Conservation (phyloP, 1,139 yeast genomes). For the Geotrichum citri-aurantii region DNA sequence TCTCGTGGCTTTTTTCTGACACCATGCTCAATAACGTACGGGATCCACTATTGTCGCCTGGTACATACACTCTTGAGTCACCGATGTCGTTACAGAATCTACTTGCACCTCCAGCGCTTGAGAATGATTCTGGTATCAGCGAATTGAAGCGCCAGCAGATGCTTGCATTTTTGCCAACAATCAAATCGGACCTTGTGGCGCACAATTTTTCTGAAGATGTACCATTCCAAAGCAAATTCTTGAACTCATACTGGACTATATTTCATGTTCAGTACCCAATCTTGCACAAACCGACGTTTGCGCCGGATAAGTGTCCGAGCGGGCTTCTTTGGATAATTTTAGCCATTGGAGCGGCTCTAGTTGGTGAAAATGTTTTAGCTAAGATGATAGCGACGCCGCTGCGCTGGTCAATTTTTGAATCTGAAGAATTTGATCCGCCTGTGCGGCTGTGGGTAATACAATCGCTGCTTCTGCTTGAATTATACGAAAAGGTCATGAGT, state of each 20-base stretch:
- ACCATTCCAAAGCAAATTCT: conserved; percentile 24
- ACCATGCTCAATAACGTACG: conserved; percentile 30
- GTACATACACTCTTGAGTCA: conserved; percentile 30
- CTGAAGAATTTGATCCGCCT: conserved; percentile 51
- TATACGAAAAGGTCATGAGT: conserved; percentile 59
- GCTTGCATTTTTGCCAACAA: conserved; percentile 14
- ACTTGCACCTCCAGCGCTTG: conserved; percentile 35
- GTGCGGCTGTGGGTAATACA: conserved; percentile 64
- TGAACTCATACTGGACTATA: conserved; percentile 46
- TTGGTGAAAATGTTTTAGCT: conserved; percentile 38
- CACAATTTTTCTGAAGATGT: conserved; percentile 2
- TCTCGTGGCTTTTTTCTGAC: conserved; percentile 37
- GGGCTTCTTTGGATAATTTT: conserved; percentile 52
- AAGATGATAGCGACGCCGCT: conserved; percentile 54
- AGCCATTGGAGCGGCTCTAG: conserved; percentile 47
- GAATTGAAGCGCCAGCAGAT: conserved; percentile 21
- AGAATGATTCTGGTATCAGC: conserved; percentile 15
- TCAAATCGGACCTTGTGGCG: background rate
- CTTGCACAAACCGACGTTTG: conserved; percentile 59
- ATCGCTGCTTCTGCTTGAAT: conserved; percentile 55
- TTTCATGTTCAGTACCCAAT: conserved; percentile 61
- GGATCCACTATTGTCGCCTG: conserved; percentile 31
- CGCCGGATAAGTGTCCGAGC: conserved; percentile 48
- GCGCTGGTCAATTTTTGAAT: conserved; percentile 54
- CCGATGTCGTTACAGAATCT: conserved; percentile 37